Percentiles rank a stretch among this genome's conserved stretches.
phyloP scores from a whole-genome alignment of 805 yeast species.

The Phaffomyces opuntiae region DNA sequence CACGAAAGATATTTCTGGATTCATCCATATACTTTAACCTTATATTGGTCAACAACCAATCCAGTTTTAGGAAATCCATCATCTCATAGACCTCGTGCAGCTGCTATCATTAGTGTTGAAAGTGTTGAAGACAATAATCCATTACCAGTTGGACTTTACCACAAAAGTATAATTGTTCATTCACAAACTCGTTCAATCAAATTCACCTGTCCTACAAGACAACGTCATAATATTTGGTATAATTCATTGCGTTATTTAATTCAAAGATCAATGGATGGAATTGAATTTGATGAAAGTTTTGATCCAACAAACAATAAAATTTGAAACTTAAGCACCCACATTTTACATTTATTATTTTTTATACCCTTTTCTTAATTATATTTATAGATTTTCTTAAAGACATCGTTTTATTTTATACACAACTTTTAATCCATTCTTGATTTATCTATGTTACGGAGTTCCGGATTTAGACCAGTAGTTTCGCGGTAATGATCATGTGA shows the following conservation, averaged over 20 bases:
- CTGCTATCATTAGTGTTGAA: slow-evolving; percentile 73
- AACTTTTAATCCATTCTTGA: too few species aligned
- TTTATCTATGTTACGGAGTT: not conserved
- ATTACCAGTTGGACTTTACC: slow-evolving; percentile 80
- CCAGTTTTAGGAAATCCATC: slow-evolving; percentile 70
- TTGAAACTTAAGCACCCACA: not conserved
- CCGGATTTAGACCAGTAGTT: not conserved
- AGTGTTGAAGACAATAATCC: slow-evolving; percentile 82
- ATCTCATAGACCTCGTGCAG: slow-evolving; percentile 62
- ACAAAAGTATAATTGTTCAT: slow-evolving; percentile 72
- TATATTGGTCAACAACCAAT: slow-evolving; percentile 81
- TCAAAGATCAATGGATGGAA: slow-evolving; percentile 55
- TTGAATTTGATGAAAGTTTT: slow-evolving; percentile 34
- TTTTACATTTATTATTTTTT: too few species aligned
- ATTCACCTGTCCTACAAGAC: slow-evolving; percentile 81
- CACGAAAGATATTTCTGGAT: slow-evolving; percentile 96
- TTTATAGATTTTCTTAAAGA: too few species aligned
- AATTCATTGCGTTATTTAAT: slow-evolving; percentile 73
- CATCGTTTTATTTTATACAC: too few species aligned
- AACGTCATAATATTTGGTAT: slow-evolving; percentile 87
- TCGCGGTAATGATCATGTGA: too few species aligned
- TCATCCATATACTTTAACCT: slow-evolving; percentile 85
- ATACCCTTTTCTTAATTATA: too few species aligned
- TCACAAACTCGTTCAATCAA: slow-evolving; percentile 58
- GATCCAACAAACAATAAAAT: slow-evolving; percentile 1